These are phyloP conservation scores for Pyrus communis DNA, from an alignment of 306 rosid genomes.

Conservation along the genomic window DNA sequence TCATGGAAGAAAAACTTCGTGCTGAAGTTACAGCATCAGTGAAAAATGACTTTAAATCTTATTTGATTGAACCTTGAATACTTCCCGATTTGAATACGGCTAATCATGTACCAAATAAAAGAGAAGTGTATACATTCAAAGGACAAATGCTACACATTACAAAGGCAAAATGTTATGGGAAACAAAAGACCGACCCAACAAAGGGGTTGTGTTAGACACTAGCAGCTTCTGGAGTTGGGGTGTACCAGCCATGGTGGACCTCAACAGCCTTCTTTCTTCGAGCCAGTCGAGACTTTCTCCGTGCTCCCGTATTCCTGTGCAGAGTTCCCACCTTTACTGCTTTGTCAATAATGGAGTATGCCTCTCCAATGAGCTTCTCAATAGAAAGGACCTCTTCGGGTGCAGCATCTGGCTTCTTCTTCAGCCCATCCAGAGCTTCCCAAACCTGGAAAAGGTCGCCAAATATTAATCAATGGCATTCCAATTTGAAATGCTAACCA, in stretches of 20 bases:
- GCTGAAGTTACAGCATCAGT: too few species aligned
- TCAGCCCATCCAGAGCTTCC: slow-evolving; percentile 73
- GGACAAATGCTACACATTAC: background rate
- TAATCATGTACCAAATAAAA: too few species aligned
- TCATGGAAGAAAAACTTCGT: too few species aligned
- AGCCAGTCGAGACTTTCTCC: slow-evolving; percentile 86
- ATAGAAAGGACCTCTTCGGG: slow-evolving; percentile 63
- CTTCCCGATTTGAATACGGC: background rate
- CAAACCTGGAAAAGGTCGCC: slow-evolving; percentile 52
- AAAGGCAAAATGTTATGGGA: background rate
- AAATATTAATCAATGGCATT: background rate
- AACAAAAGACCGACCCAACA: background rate
- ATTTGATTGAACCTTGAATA: too few species aligned
- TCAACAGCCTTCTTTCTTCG: slow-evolving; percentile 86
- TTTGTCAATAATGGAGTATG: slow-evolving; percentile 85
- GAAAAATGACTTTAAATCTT: too few species aligned
- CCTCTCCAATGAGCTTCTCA: slow-evolving; percentile 90
- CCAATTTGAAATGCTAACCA: background rate
- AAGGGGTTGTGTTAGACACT: slow-evolving; percentile 32
- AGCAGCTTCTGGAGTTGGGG: slow-evolving; percentile 38
- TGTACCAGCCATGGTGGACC: slow-evolving; percentile 94
- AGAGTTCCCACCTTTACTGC: slow-evolving; percentile 87
- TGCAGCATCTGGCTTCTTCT: slow-evolving; percentile 68
- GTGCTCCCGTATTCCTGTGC: slow-evolving; percentile 86
- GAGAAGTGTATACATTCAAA: background rate